phyloP scores from a whole-genome alignment of 352 stramenopile species.

The Phytopythium montanum region DNA sequence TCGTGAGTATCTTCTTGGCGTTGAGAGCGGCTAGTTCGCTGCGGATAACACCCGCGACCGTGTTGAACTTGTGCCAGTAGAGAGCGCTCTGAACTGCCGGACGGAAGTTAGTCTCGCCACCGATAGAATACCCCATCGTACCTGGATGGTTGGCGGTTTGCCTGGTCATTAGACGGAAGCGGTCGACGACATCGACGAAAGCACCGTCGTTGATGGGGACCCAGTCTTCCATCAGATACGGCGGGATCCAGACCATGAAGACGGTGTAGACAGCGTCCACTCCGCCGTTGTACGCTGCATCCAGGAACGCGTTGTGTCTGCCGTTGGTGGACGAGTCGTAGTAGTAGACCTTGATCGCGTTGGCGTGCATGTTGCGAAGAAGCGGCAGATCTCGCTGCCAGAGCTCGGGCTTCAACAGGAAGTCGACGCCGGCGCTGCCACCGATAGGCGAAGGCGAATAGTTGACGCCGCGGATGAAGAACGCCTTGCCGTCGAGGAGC shows the following conservation, averaged over 20 bases:
- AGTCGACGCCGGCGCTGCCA: slow-evolving; percentile 21
- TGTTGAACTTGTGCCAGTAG: slow-evolving; percentile 35
- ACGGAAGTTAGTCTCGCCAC: slow-evolving; percentile 37
- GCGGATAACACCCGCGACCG: slow-evolving; percentile 21
- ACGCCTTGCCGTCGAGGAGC: slow-evolving; percentile 24
- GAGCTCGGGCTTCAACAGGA: slow-evolving; percentile 23
- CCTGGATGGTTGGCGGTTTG: slow-evolving; percentile 24
- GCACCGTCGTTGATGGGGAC: slow-evolving; percentile 10
- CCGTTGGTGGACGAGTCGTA: slow-evolving; percentile 15
- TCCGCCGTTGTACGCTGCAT: slow-evolving; percentile 33
- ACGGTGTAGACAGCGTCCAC: slow-evolving; percentile 29
- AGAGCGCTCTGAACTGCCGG: slow-evolving; percentile 16
- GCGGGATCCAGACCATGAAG: slow-evolving; percentile 37
- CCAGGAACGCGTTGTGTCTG: slow-evolving; percentile 23
- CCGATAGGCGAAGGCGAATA: slow-evolving; percentile 34
- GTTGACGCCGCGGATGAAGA: slow-evolving; percentile 40
- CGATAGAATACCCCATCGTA: slow-evolving; percentile 36
- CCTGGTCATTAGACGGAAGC: slow-evolving; percentile 31
- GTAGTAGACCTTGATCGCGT: slow-evolving; percentile 35
- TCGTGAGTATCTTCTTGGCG: slow-evolving; percentile 31
- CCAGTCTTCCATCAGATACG: slow-evolving; percentile 22
- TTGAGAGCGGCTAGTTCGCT: slow-evolving; percentile 14
- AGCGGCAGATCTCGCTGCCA: slow-evolving; percentile 30
- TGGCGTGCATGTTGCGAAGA: slow-evolving; percentile 32
- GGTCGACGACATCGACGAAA: slow-evolving; percentile 19